Percentiles rank a stretch among this genome's conserved stretches.
These are phyloP conservation scores for Sporisorium sorghi DNA, from an alignment of 1,284 basidiomycete genomes.

Conservation along the genomic window DNA sequence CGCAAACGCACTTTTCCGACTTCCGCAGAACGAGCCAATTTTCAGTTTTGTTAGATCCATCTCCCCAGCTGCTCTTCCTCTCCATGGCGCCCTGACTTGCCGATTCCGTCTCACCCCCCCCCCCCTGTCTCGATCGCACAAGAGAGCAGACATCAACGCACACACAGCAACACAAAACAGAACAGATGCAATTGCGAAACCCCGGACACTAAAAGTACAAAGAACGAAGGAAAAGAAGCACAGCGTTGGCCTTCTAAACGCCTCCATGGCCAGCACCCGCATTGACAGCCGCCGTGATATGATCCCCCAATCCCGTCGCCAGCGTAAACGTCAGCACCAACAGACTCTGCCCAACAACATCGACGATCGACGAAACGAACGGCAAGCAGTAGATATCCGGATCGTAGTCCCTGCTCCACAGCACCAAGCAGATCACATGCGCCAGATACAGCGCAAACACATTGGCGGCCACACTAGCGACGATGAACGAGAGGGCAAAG, in stretches of 20 bases:
- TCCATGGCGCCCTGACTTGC: too few species aligned
- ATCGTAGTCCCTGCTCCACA: constrained; percentile 85
- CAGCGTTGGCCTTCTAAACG: constrained; percentile 1
- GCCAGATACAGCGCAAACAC: constrained; percentile 78
- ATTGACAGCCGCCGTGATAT: constrained; percentile 45
- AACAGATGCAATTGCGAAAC: constrained; percentile 5
- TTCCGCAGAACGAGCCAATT: neutral
- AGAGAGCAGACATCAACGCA: too few species aligned
- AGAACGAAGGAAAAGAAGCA: neutral
- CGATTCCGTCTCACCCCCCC: too few species aligned
- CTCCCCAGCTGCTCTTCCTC: neutral
- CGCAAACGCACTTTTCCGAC: constrained; percentile 9
- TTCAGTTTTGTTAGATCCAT: neutral
- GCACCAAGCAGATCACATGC: constrained; percentile 78
- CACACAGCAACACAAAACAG: neutral
- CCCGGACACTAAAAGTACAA: constrained; percentile 33
- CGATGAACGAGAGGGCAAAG: constrained; percentile 51
- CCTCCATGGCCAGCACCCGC: constrained; percentile 55
- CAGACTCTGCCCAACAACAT: constrained; percentile 87
- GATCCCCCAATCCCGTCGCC: constrained; percentile 68
- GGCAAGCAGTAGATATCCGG: constrained; percentile 90
- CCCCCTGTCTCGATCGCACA: too few species aligned
- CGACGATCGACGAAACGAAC: constrained; percentile 87
- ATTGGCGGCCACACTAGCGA: constrained; percentile 22
- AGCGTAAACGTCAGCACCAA: constrained; percentile 73